Conservation (phyloP, 352 stramenopile genomes). For the Globisporangium nunn region DNA sequence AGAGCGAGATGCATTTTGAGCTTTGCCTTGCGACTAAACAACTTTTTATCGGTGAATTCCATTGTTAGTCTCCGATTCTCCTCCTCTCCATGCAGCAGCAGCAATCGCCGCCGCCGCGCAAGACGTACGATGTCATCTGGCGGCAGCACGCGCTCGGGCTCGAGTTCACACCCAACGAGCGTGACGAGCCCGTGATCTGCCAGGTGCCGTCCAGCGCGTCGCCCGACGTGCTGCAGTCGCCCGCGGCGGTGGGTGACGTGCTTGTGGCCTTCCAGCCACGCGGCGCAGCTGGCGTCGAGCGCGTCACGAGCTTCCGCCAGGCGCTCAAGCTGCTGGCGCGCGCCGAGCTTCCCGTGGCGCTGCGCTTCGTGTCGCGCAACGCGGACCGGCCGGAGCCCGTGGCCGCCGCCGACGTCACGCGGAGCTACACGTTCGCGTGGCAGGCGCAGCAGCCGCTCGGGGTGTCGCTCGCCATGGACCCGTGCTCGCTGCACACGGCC, state of each 20-base stretch:
- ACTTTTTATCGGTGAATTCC: too few relatives aligned
- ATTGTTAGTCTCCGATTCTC: neutral
- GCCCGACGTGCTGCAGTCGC: slow-evolving; percentile 40
- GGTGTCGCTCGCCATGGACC: slow-evolving; percentile 74
- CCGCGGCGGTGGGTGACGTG: slow-evolving; percentile 50
- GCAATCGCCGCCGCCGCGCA: neutral
- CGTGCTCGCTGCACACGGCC: slow-evolving; percentile 57
- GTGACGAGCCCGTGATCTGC: slow-evolving; percentile 61
- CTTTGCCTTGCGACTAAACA: too few relatives aligned
- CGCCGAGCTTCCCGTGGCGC: slow-evolving; percentile 44
- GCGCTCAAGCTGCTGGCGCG: slow-evolving; percentile 45
- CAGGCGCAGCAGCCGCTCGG: slow-evolving; percentile 37
- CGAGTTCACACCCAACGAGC: slow-evolving; percentile 70
- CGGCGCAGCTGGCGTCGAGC: slow-evolving; percentile 17
- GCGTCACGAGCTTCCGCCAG: slow-evolving; percentile 35
- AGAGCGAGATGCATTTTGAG: too few relatives aligned
- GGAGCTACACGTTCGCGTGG: slow-evolving; percentile 56
- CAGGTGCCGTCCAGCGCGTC: slow-evolving; percentile 44
- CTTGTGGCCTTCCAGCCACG: slow-evolving; percentile 53
- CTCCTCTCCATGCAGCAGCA: slow-evolving; percentile 7
- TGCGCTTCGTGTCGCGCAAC: slow-evolving; percentile 57
- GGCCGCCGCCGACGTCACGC: slow-evolving; percentile 27
- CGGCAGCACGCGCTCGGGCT: slow-evolving; percentile 40
- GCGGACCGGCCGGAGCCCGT: slow-evolving; percentile 31
- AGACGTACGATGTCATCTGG: slow-evolving; percentile 62